A percentile compares a stretch with the other conserved stretches of the same genome.
Conservation (phyloP, 345 rosid genomes). For the sweet orange (Citrus sinensis) region DNA sequence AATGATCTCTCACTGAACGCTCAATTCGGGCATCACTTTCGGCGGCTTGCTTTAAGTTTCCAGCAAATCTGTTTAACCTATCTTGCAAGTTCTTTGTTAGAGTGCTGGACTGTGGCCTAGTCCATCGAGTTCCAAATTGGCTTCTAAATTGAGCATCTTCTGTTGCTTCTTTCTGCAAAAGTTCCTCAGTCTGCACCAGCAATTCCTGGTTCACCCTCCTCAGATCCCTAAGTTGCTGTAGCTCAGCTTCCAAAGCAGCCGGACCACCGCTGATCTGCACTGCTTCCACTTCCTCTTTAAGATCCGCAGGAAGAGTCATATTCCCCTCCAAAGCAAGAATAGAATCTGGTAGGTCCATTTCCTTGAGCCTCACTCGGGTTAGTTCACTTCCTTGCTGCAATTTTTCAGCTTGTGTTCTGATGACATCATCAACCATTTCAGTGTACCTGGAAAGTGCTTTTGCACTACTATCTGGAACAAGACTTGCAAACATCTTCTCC, state of each 20-base stretch:
- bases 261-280: conserved; percentile 95
- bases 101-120: conserved; percentile 96
- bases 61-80: conserved; percentile 88
- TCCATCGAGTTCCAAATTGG: conserved; percentile 99
- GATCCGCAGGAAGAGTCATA: conserved; percentile 57
- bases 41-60: conserved; percentile 94
- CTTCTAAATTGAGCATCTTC: conserved; percentile 93
- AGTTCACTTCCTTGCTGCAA: conserved; percentile 96
- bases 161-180: conserved; percentile 92
- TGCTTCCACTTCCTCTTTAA: conserved; percentile 92
- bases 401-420: conserved; percentile 92
- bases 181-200: conserved; percentile 89
- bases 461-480: conserved; percentile 96
- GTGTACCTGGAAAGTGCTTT: conserved; percentile 98
- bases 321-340: conserved; percentile 92
- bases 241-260: conserved; percentile 85
- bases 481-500: conserved; percentile 89
- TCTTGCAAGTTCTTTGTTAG: conserved; percentile 95
- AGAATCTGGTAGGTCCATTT: conserved; percentile 99
- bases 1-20: conserved; percentile 86
- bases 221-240: conserved; percentile 91
- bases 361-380: conserved; percentile 89
- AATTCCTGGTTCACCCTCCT: conserved; percentile 91
- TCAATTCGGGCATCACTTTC: conserved; percentile 94
- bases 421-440: conserved; percentile 95